Percentiles rank a stretch among this genome's conserved stretches.
Evolutionary conservation across 768 basidiomycete genomes (phyloP).

Genomic region (Melanogaster broomeanus): DNA sequence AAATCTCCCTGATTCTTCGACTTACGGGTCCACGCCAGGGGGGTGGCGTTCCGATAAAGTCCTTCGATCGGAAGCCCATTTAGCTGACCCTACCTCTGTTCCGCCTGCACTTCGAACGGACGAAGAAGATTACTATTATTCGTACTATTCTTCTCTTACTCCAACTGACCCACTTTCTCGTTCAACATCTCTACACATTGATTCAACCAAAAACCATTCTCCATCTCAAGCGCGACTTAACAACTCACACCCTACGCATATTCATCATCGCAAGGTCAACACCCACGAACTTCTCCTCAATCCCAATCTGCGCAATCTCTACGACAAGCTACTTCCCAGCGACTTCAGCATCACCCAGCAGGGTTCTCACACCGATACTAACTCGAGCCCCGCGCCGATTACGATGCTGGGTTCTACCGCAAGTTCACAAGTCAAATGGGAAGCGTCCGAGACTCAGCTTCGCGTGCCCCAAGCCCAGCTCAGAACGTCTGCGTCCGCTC

Average conservation of each 20-base stretch:
- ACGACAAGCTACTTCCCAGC: slow-evolving; percentile 27
- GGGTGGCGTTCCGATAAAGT: slow-evolving; percentile 17
- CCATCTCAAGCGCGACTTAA: slow-evolving; percentile 28
- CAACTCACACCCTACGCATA: slow-evolving; percentile 60
- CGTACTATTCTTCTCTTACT: slow-evolving; percentile 48
- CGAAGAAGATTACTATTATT: slow-evolving; percentile 52
- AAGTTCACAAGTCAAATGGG: neutral
- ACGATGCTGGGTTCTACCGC: neutral
- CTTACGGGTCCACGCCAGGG: slow-evolving; percentile 8
- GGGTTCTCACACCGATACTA: neutral
- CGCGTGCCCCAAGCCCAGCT: slow-evolving; percentile 24
- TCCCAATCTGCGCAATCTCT: slow-evolving; percentile 3
- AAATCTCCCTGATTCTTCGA: slow-evolving; percentile 1
- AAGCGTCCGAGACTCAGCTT: neutral
- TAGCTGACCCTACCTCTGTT: slow-evolving; percentile 10
- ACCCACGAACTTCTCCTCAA: slow-evolving; percentile 7
- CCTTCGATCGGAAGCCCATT: slow-evolving; percentile 5
- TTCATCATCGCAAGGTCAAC: slow-evolving; percentile 22
- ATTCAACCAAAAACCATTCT: slow-evolving; percentile 11
- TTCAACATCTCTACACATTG: slow-evolving; percentile 13
- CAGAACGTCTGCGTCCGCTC: slow-evolving; percentile 64
- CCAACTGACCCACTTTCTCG: slow-evolving; percentile 12
- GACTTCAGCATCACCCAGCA: slow-evolving; percentile 20
- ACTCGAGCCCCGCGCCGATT: slow-evolving; percentile 8
- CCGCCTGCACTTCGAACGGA: slow-evolving; percentile 27